Evolutionary conservation across 148 eudicot species (phyloP), one percentile per base, ranked within the genome.

Genomic region (Vaccinium corymbosum): DNA sequence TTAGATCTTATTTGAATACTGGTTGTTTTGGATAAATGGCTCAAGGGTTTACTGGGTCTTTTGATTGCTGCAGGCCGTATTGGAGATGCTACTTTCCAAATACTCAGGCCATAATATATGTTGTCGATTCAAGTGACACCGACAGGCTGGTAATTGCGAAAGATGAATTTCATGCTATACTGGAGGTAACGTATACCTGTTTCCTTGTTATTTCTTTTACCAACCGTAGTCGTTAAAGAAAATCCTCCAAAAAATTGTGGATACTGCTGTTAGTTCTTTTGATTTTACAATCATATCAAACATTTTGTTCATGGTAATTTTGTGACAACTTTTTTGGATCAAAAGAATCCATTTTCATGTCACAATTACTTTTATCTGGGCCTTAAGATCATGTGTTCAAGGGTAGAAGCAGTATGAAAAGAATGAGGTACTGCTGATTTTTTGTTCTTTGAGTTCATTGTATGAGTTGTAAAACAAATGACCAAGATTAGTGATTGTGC

Each of bases 21-120:
- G 74, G 32, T 12, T 49, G 29, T 12, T n/a, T 82, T 59, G 46
- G 62, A 74, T 80, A 51, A 17, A 72, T 74, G 77, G 70, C n/a
- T 53, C 50, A 16, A 57, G 51, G 51, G 12, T 25, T 71, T 80
- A 51, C 46, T 83, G 79, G 42, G 46, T 50, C 27, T 81, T 86
- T 71, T 59, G 55, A 62, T 50, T 85, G 17, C 80, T 74, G 68
- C 86, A 97, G 99, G 91, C 99, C 99, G 3, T 97, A 97, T 53
- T 97, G 99, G 99, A 94, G 99, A 87, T 97, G 99, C 87, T 97
- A 97, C 86, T 97, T 97, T 82, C 99, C 98, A 66, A 97, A 97
- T 87, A 97, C 99, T 84, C 99, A 97, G 87, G 99, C 99, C 29
- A 91, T 97, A 57, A 93, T 97, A 77, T 97, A 97, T 83, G 99